Conservation (phyloP, 169 alveolate species). For the Eimeria falciformis region DNA sequence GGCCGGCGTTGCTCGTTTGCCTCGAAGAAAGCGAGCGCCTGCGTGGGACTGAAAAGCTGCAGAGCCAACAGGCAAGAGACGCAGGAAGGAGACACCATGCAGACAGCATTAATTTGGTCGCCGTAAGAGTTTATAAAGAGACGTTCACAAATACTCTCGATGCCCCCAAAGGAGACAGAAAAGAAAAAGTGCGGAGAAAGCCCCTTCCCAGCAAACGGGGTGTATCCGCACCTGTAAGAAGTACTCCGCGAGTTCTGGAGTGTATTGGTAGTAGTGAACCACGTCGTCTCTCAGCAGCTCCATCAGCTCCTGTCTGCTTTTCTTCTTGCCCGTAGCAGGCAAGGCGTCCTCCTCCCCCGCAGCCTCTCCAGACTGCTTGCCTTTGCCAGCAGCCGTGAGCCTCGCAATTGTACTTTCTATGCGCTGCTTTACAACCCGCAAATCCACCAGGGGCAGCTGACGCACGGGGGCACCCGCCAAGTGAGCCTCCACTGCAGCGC, state of each 20-base stretch:
- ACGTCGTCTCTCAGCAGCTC: conserved; percentile 84
- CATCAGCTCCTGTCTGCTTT: conserved; percentile 80
- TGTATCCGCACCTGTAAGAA: conserved; percentile 77
- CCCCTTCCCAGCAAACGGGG: too few species aligned
- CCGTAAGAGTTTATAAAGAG: too few species aligned
- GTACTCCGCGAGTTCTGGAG: conserved; percentile 90
- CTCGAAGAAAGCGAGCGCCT: conserved; percentile 92
- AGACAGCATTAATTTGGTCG: too few species aligned
- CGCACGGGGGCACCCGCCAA: not conserved
- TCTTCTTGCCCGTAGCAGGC: not conserved
- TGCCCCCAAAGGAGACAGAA: too few species aligned
- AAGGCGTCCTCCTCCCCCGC: too few species aligned
- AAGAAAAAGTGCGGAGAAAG: too few species aligned
- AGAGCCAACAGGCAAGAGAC: not conserved
- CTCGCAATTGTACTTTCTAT: conserved; percentile 39
- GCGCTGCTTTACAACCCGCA: conserved; percentile 38
- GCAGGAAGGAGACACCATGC: not conserved
- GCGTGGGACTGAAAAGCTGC: conserved; percentile 54
- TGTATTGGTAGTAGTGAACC: conserved; percentile 90
- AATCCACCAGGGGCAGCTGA: conserved; percentile 55
- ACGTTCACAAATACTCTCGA: too few species aligned
- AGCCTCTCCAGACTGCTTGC: not conserved
- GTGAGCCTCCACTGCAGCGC: conserved; percentile 7
- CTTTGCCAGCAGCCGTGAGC: not conserved
- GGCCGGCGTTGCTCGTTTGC: conserved; percentile 93